phyloP scores from a whole-genome alignment of 768 basidiomycete genomes.

The Suillus subaureus region DNA sequence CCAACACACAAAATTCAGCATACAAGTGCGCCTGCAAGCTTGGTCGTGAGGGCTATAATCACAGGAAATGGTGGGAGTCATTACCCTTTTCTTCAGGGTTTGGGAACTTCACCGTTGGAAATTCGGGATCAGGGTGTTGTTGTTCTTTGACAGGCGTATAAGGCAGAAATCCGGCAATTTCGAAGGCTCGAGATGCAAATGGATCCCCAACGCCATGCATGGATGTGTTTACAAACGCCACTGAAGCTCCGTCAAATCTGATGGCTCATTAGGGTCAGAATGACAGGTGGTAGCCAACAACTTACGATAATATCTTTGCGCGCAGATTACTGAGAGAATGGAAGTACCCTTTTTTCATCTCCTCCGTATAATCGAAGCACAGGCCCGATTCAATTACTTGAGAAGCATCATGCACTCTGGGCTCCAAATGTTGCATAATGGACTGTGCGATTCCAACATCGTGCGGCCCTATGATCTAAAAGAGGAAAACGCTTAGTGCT shows the following conservation, averaged over 20 bases:
- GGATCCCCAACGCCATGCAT: slow-evolving; percentile 88
- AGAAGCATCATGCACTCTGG: slow-evolving; percentile 44
- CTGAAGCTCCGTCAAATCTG: slow-evolving; percentile 6
- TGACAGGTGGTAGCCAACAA: not conserved
- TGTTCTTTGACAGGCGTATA: slow-evolving; percentile 69
- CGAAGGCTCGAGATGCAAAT: slow-evolving; percentile 61
- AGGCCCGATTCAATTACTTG: slow-evolving; percentile 42
- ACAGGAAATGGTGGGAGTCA: slow-evolving; percentile 11
- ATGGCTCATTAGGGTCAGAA: slow-evolving; percentile 17
- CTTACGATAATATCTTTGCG: slow-evolving; percentile 1
- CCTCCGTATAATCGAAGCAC: slow-evolving; percentile 57
- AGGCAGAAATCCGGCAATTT: slow-evolving; percentile 56
- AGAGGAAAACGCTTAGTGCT: slow-evolving; percentile 2
- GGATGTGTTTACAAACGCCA: slow-evolving; percentile 83
- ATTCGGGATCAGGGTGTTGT: slow-evolving; percentile 77
- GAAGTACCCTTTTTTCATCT: slow-evolving; percentile 64
- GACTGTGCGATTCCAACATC: slow-evolving; percentile 73
- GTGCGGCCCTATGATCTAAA: slow-evolving; percentile 82
- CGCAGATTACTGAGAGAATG: slow-evolving; percentile 31
- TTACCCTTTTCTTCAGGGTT: slow-evolving; percentile 90
- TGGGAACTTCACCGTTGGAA: slow-evolving; percentile 82
- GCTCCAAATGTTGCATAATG: slow-evolving; percentile 64
- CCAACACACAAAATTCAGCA: slow-evolving; percentile 15
- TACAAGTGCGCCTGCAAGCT: slow-evolving; percentile 50
- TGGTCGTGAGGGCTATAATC: slow-evolving; percentile 9